A percentile compares a stretch with the other conserved stretches of the same genome.
Conservation (phyloP, 768 basidiomycete species). For the Suillus placidus region DNA sequence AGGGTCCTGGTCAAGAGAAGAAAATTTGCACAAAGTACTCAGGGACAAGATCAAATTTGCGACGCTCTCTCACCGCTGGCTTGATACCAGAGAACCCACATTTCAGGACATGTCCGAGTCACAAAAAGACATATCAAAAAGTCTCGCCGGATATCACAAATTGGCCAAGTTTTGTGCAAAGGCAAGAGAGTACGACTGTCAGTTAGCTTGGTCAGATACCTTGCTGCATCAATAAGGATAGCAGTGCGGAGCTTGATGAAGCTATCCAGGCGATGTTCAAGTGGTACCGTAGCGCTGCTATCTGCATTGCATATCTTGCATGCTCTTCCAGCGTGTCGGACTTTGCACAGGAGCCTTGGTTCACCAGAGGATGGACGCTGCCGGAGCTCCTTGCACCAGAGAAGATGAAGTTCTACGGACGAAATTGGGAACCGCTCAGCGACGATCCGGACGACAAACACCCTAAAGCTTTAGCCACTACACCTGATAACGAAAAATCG, state of each 20-base stretch:
- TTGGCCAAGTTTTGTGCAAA: slow-evolving; percentile 20
- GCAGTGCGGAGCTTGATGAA: slow-evolving; percentile 34
- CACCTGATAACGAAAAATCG: slow-evolving; percentile 8
- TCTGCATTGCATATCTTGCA: slow-evolving; percentile 28
- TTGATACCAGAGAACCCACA: slow-evolving; percentile 18
- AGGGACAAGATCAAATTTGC: slow-evolving; percentile 2
- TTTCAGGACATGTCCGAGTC: slow-evolving; percentile 15
- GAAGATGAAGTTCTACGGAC: slow-evolving; percentile 22
- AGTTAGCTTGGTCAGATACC: slow-evolving; percentile 30
- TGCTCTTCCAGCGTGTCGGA: slow-evolving; percentile 14
- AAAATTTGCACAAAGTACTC: background rate
- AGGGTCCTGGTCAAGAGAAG: background rate
- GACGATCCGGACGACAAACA: slow-evolving; percentile 3
- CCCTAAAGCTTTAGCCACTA: slow-evolving; percentile 16
- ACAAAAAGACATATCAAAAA: background rate
- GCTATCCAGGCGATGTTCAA: slow-evolving; percentile 33
- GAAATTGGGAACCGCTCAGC: slow-evolving; percentile 21
- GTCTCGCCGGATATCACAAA: slow-evolving; percentile 21
- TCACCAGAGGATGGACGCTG: slow-evolving; percentile 27
- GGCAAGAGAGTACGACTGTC: slow-evolving; percentile 21
- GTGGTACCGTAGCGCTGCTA: slow-evolving; percentile 27
- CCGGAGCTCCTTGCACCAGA: slow-evolving; percentile 16
- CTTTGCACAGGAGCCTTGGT: slow-evolving; percentile 24
- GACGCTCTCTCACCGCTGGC: slow-evolving; percentile 25
- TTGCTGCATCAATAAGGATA: slow-evolving; percentile 25